Conservation (phyloP, 1,139 yeast genomes). For the Yamadazyma atlantica region DNA sequence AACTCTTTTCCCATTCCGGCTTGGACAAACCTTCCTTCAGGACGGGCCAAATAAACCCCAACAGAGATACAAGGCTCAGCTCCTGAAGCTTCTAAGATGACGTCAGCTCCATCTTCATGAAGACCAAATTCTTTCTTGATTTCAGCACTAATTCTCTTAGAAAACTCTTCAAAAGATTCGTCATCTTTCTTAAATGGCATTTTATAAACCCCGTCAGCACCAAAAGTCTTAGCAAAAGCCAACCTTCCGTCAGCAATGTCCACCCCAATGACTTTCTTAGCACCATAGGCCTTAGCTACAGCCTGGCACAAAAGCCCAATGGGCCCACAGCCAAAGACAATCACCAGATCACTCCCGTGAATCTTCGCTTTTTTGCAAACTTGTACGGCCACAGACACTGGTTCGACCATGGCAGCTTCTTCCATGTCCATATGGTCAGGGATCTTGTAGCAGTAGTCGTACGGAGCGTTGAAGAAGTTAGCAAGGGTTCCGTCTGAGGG, state of each 20-base stretch:
- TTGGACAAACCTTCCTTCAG: constrained; percentile 63
- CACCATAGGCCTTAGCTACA: constrained; percentile 29
- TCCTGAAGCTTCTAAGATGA: constrained; percentile 68
- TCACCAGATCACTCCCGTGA: constrained; percentile 24
- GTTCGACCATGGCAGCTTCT: constrained; percentile 34
- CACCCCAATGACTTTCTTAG: constrained; percentile 28
- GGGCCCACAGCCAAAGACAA: constrained; percentile 35
- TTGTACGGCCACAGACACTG: constrained; percentile 33
- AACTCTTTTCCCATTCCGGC: constrained; percentile 68
- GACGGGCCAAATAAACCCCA: constrained; percentile 53
- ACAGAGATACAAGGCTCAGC: constrained; percentile 63
- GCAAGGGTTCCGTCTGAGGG: constrained; percentile 56
- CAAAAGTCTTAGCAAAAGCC: constrained; percentile 26
- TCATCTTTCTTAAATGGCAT: constrained; percentile 17
- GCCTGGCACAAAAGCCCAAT: constrained; percentile 31
- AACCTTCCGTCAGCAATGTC: constrained; percentile 30
- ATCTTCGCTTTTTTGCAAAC: constrained; percentile 28
- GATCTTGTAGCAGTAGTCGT: constrained; percentile 50
- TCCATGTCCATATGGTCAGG: constrained; percentile 30
- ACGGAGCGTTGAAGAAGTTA: constrained; percentile 64
- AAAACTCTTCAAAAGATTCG: constrained; percentile 14
- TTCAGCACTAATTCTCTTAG: constrained; percentile 12
- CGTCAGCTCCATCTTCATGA: constrained; percentile 43
- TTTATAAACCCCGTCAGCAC: constrained; percentile 20
- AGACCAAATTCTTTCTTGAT: constrained; percentile 24